Conservation (phyloP, 768 basidiomycete genomes). For the Aureoboletus auriporus region DNA sequence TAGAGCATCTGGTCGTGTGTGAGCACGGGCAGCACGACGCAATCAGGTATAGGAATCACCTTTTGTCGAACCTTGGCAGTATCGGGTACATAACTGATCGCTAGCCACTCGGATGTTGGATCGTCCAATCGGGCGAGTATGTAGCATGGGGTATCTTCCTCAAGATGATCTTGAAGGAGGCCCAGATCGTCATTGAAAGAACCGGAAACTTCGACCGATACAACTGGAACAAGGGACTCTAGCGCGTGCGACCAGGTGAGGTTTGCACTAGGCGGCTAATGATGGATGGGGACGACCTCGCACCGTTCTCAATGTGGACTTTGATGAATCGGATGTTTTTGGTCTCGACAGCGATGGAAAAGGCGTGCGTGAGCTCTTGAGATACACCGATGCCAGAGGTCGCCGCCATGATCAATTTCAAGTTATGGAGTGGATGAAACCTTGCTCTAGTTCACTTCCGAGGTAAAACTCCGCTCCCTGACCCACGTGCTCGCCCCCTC, state of each 20-base stretch:
- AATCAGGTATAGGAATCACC: constrained; percentile 33
- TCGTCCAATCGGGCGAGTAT: constrained; percentile 63
- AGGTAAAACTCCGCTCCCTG: no score
- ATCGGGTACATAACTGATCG: constrained; percentile 81
- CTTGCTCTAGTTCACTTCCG: no score
- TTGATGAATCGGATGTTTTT: constrained; percentile 67
- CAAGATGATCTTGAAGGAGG: constrained; percentile 52
- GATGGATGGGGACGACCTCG: constrained; percentile 18
- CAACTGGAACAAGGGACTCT: constrained; percentile 70
- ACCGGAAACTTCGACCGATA: constrained; percentile 43
- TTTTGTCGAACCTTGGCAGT: constrained; percentile 77
- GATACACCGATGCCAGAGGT: constrained; percentile 69
- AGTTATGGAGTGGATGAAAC: no score
- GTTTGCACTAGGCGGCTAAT: constrained; percentile 4
- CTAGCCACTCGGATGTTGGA: constrained; percentile 63
- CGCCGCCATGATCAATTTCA: constrained; percentile 52
- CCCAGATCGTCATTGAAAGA: constrained; percentile 61
- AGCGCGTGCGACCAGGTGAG: constrained; percentile 21
- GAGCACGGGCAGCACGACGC: neutral
- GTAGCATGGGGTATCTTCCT: constrained; percentile 68
- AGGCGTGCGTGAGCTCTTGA: constrained; percentile 49
- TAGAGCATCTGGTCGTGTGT: constrained; percentile 69
- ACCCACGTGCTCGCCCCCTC: no score
- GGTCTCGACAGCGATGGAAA: constrained; percentile 54
- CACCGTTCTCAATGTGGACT: constrained; percentile 73